phyloP scores from a whole-genome alignment of 2,329 filamentous ascomycete species.

The Trichoderma brevicompactum region DNA sequence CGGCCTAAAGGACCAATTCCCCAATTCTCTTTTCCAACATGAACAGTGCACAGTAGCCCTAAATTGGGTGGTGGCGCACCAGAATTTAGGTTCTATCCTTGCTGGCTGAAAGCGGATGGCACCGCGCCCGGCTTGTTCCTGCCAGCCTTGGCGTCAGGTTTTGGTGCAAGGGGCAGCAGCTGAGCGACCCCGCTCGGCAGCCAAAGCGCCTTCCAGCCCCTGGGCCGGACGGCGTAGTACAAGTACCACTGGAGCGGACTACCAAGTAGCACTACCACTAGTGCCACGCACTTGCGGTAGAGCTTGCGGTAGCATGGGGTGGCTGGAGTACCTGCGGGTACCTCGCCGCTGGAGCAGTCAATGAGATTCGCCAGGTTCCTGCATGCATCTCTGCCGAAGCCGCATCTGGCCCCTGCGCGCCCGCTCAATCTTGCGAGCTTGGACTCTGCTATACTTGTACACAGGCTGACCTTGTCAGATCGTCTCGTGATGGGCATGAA shows the following conservation, averaged over 20 bases:
- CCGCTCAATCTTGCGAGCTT: constrained; percentile 14
- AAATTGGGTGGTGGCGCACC: constrained; percentile 6
- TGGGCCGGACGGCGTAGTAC: constrained; percentile 4
- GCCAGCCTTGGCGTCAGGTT: constrained; percentile 6
- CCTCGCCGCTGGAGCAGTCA: constrained; percentile 2
- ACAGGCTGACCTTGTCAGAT: neutral
- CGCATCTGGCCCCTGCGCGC: constrained; percentile 17
- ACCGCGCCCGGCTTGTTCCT: constrained; percentile 24
- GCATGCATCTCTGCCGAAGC: constrained; percentile 30
- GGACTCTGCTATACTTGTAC: neutral
- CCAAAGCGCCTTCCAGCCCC: constrained; percentile 22
- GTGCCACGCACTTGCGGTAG: constrained; percentile 11
- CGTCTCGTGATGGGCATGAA: too few species aligned
- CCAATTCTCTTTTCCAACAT: too few species aligned
- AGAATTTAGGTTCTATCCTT: constrained; percentile 7
- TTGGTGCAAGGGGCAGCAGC: constrained; percentile 17
- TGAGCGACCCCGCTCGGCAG: constrained; percentile 19
- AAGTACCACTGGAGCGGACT: constrained; percentile 8
- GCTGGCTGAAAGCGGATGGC: constrained; percentile 30
- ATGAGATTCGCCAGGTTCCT: constrained; percentile 27
- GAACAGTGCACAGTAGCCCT: neutral
- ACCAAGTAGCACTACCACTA: neutral
- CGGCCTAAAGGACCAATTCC: neutral
- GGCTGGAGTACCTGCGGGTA: constrained; percentile 14
- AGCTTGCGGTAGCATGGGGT: constrained; percentile 16